Percentiles rank a stretch among this genome's conserved stretches.
These are phyloP conservation scores for Entomophthora muscae DNA, from an alignment of 371 early-diverging fungal genomes.

Conservation along the genomic window DNA sequence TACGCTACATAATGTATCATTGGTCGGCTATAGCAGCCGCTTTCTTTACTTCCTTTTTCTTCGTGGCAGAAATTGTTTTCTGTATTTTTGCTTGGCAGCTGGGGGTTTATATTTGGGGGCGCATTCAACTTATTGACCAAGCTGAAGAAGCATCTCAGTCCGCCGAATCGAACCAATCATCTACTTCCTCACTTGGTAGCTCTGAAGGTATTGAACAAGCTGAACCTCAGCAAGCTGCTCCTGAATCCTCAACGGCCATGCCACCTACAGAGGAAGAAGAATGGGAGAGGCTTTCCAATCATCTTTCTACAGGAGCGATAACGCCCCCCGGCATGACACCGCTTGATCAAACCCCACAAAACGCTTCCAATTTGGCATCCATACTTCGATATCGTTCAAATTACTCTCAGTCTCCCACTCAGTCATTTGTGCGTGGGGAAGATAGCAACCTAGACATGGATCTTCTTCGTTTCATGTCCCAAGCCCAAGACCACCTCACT, in stretches of 20 bases:
- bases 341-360: neutral
- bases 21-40: neutral
- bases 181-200: too few relatives aligned
- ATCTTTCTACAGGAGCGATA: neutral
- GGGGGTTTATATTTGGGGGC: neutral
- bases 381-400: too few relatives aligned
- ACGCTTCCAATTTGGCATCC: too few relatives aligned
- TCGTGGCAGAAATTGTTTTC: neutral
- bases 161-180: too few relatives aligned
- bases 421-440: neutral
- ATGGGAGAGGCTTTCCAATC: neutral
- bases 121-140: too few relatives aligned
- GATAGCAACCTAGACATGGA: neutral
- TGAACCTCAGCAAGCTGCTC: too few relatives aligned
- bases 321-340: neutral
- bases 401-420: neutral
- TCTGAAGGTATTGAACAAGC: too few relatives aligned
- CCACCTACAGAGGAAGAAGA: constrained; percentile 4
- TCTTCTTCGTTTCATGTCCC: neutral
- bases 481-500: neutral
- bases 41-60: neutral
- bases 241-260: neutral
- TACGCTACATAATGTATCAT: neutral
- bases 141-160: too few relatives aligned
- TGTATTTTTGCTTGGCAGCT: neutral